Evolutionary conservation across 441 rosid species (phyloP), one percentile per base, ranked within the genome.

Genomic region (Mallotus repandus): DNA sequence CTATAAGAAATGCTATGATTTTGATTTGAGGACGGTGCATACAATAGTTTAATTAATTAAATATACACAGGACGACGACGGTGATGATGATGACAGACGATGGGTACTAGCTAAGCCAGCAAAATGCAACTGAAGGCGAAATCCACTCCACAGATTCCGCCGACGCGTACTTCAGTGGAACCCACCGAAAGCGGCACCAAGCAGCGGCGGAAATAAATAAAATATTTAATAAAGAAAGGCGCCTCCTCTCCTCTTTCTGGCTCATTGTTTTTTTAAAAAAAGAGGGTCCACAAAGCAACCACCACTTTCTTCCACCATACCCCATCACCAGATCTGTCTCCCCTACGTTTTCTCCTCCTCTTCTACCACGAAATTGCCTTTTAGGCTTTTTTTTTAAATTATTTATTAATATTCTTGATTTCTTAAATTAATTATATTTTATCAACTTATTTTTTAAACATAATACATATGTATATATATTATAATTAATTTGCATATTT

Each of bases 61-160:
- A 25, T 25, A 25, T 25, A 25, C 29, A 25, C 1, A 25, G 29
- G 29, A 25, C 29, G 29, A 25, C 29, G 29, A 25, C 29, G 1
- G 2, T 25, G 29, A 25, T 2, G 29, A 25, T 1, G 29, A 25
- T 25, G 2, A 25, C 2, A 2, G 15, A 49, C 9, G 53, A 49
- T 49, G 53, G 12, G 10, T 49, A 7, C n/a, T 7, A 38, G 29
- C 29, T 25, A 25, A 25, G 29, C 29, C 2, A 25, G 29, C 29
- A 25, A 25, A 25, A 25, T 25, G 48, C 16, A 22, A 15, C 1
- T 22, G 11, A 35, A 58, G 29, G 41, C 73, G 56, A 25, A 57
- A 70, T 58, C 43, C 45, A 45, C 55, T 70, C 54, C 64, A 46
- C 0, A 45, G 43, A 70, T 58, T 70, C 55, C 73, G 73, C 64